Conservation (phyloP, 2,329 filamentous ascomycete genomes). For the Aspergillus niger region DNA sequence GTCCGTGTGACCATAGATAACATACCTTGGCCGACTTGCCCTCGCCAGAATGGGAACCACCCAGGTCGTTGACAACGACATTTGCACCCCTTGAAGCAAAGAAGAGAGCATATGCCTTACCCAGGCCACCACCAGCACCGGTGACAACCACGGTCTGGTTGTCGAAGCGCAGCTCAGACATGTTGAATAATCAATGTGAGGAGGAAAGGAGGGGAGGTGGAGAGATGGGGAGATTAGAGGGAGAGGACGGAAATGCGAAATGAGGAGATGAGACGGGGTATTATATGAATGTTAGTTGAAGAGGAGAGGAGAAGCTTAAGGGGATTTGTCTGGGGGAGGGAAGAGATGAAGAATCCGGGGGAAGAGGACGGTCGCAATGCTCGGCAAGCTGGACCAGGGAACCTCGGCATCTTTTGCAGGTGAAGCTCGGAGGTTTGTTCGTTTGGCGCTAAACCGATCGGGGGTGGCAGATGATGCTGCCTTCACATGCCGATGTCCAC, state of each 20-base stretch:
- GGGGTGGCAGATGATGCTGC: conserved; percentile 28
- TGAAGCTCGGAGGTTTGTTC: conserved; percentile 23
- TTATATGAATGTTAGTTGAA: conserved; percentile 10
- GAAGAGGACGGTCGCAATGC: conserved; percentile 25
- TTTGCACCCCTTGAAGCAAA: conserved; percentile 90
- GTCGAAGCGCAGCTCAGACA: conserved; percentile 80
- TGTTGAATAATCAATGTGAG: conserved; percentile 26
- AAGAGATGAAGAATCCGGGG: conserved; percentile 23
- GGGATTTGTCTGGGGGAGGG: conserved; percentile 26
- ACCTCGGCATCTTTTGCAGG: conserved; percentile 37
- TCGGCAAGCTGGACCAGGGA: conserved; percentile 32
- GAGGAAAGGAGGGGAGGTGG: conserved; percentile 13
- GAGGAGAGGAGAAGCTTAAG: conserved; percentile 13
- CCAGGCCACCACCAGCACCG: conserved; percentile 79
- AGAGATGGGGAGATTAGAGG: conserved; percentile 12
- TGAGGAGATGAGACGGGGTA: conserved; percentile 4
- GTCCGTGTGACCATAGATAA: background rate
- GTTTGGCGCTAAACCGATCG: conserved; percentile 19
- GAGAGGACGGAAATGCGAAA: conserved; percentile 16
- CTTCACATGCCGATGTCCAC: conserved; percentile 38
- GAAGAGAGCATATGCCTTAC: conserved; percentile 82
- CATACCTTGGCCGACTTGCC: conserved; percentile 79
- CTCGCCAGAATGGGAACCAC: conserved; percentile 90
- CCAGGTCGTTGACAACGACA: conserved; percentile 95
- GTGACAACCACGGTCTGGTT: conserved; percentile 88